Percentiles rank a stretch among this genome's conserved stretches.
Evolutionary conservation across 495 filamentous ascomycete genomes (phyloP).

Genomic region (Talaromyces ruber): DNA sequence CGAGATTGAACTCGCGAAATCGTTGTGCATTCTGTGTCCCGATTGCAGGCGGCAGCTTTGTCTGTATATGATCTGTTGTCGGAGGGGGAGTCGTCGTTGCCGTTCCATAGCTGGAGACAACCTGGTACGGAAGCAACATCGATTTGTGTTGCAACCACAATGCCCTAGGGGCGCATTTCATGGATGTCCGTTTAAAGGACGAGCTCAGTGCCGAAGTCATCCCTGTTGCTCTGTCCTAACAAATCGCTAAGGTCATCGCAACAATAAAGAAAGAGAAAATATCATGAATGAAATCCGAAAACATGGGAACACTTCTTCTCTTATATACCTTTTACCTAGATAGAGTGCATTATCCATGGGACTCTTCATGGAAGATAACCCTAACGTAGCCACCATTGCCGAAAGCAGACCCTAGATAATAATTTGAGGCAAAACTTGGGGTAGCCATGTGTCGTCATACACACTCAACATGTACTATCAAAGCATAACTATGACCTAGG

Average conservation of each 20-base stretch:
- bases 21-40: slow-evolving; percentile 14
- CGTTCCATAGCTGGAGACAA: not conserved
- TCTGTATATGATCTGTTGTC: slow-evolving; percentile 25
- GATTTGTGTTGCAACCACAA: not conserved
- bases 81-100: not conserved
- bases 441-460: not conserved
- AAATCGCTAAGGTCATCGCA: not conserved
- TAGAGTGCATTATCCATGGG: not conserved
- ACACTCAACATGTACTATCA: not conserved
- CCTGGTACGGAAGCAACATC: not conserved
- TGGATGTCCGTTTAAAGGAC: not conserved
- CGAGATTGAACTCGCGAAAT: slow-evolving; percentile 46
- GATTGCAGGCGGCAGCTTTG: slow-evolving; percentile 18
- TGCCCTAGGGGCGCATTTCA: not conserved
- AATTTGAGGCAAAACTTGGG: not conserved
- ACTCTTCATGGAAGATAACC: not conserved
- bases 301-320: not conserved
- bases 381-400: not conserved
- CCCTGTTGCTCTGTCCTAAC: not conserved
- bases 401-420: not conserved
- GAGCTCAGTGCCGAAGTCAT: not conserved
- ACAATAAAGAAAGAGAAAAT: not conserved
- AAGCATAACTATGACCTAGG: not conserved
- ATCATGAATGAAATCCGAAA: not conserved
- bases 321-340: not conserved